phyloP scores from a whole-genome alignment of 2,329 filamentous ascomycete species.

The Knufia fluminis region DNA sequence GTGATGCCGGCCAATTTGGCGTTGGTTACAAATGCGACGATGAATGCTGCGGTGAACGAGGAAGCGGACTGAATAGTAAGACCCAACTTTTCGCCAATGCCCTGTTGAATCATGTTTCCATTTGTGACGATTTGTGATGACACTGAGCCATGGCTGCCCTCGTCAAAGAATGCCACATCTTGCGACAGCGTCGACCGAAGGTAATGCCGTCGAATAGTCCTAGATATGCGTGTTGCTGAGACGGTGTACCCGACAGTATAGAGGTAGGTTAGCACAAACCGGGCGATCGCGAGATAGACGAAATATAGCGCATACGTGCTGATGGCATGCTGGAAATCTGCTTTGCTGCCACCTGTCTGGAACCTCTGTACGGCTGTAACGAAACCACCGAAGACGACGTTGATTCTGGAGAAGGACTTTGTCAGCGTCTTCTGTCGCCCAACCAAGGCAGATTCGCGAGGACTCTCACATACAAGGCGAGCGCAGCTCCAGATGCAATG shows the following conservation, averaged over 20 bases:
- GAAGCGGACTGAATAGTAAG: conserved; percentile 19
- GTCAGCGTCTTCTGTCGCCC: not conserved
- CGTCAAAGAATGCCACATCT: conserved; percentile 27
- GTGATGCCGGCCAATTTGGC: conserved; percentile 24
- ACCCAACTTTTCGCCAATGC: conserved; percentile 23
- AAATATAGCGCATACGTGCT: conserved; percentile 27
- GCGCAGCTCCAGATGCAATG: conserved; percentile 23
- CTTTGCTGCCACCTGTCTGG: conserved; percentile 13
- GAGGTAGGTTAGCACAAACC: conserved; percentile 28
- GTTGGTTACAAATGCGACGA: conserved; percentile 21
- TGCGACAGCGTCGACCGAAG: conserved; percentile 26
- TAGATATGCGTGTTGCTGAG: conserved; percentile 22
- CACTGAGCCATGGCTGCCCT: conserved; percentile 23
- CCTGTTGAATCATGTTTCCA: conserved; percentile 23
- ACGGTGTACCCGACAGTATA: conserved; percentile 24
- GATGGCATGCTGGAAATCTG: conserved; percentile 18
- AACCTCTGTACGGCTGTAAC: conserved; percentile 25
- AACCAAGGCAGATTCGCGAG: not conserved
- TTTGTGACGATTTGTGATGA: conserved; percentile 27
- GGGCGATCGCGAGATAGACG: conserved; percentile 30
- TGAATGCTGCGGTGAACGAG: conserved; percentile 22
- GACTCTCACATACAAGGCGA: conserved; percentile 23
- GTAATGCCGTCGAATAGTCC: conserved; percentile 21
- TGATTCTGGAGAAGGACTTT: conserved; percentile 20
- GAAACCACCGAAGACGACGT: conserved; percentile 30